A percentile compares a stretch with the other conserved stretches of the same genome.
Conservation (phyloP, 306 rosid species). For the Dalbergia cultrata region DNA sequence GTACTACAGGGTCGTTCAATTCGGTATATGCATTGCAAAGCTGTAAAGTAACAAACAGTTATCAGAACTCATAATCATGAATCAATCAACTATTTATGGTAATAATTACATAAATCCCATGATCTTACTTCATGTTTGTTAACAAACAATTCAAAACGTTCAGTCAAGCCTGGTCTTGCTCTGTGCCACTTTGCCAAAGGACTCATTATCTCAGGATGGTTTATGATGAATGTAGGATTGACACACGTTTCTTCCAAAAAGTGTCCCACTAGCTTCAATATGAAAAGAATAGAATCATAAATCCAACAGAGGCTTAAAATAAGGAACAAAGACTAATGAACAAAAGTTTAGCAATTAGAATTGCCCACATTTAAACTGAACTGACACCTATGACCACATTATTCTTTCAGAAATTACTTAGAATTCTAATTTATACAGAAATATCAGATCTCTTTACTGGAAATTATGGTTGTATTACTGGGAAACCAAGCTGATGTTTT, state of each 20-base stretch:
- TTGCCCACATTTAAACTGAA: slow-evolving; percentile 6
- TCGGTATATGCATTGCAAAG: slow-evolving; percentile 92
- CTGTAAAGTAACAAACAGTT: slow-evolving; percentile 54
- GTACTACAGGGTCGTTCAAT: slow-evolving; percentile 96
- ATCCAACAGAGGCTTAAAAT: slow-evolving; percentile 15
- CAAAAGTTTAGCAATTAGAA: slow-evolving; percentile 25
- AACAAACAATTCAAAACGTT: slow-evolving; percentile 88
- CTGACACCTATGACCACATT: not conserved
- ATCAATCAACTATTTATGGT: not conserved
- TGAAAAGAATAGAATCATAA: slow-evolving; percentile 24
- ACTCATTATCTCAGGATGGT: slow-evolving; percentile 95
- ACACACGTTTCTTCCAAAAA: slow-evolving; percentile 88
- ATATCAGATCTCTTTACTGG: not conserved
- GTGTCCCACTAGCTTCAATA: slow-evolving; percentile 94
- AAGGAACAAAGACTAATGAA: not conserved
- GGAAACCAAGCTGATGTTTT: slow-evolving; percentile 8
- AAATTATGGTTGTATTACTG: not conserved
- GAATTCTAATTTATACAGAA: not conserved
- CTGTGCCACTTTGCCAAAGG: slow-evolving; percentile 98
- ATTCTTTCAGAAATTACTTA: not conserved
- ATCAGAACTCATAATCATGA: slow-evolving; percentile 29
- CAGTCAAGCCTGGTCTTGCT: slow-evolving; percentile 80
- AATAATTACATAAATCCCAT: not conserved
- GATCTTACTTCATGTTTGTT: slow-evolving; percentile 84
- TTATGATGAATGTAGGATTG: slow-evolving; percentile 83